Evolutionary conservation across 2,329 filamentous ascomycete species (phyloP), one percentile per base, ranked within the genome.

Genomic region (Emericellopsis cladophorae): DNA sequence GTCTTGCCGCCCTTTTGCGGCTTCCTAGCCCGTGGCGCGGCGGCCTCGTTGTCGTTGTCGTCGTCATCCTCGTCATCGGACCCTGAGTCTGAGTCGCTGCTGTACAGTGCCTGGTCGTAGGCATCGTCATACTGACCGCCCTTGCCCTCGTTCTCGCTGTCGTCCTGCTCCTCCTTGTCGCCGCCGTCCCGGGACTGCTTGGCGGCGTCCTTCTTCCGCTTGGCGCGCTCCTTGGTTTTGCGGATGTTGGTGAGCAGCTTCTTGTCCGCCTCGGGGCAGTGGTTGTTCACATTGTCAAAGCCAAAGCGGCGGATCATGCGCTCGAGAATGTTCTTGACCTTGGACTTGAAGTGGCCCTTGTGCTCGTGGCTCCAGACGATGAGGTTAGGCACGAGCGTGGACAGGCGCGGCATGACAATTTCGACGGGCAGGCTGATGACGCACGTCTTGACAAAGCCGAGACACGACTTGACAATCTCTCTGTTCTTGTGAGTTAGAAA

Each of bases 331-430:
- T 95, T 89, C 76, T 95, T 96, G 50, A 98, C 89, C 68, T 96
- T 98, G 39, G 85, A 81, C 54, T 90, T 87, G 67, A 98, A 92
- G 57, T 94, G 88, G 11, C 88, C 88, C 67, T 96, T 96, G 69
- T 98, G 93, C 62, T 98, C 92, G 60, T 95, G 87, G 56, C 84
- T 89, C 90, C 92, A 98, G 34, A 89, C 79, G 70, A 96, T 86
- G 16, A 96, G 70, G 60, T 94, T 94, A 4, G 89, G 86, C 2
- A 98, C 76, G 37, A 98, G 71, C 0, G 79, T 78, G 26, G 72
- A 66, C 31, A 98, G 75, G 21, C 88, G 78, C 5, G 86, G 81
- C 31, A 81, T 71, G 67, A 98, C 81, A 47, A 94, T 70, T 6
- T 83, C 77, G 33, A 79, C 76, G 0, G 90, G 87, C 24, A 96